phyloP scores from a whole-genome alignment of 495 filamentous ascomycete genomes.

The Annulohypoxylon moriforme region DNA sequence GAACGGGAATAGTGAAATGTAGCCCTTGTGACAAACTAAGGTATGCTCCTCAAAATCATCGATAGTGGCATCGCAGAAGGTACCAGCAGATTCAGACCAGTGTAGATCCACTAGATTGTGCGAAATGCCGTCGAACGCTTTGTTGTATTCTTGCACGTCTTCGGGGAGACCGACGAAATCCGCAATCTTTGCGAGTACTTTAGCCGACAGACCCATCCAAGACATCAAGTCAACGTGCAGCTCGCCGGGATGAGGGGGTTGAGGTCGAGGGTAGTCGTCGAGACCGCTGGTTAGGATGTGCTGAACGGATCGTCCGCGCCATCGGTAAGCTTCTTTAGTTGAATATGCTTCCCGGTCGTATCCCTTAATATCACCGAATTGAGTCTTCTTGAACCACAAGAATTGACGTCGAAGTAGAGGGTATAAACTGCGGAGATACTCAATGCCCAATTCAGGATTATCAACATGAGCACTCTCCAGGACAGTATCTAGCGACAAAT shows the following conservation, averaged over 20 bases:
- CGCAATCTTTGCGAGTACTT: constrained; percentile 81
- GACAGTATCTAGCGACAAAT: constrained; percentile 48
- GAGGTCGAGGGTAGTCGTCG: constrained; percentile 94
- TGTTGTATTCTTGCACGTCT: constrained; percentile 77
- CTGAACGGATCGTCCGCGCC: constrained; percentile 87
- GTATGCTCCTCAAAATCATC: constrained; percentile 93
- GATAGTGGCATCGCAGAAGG: constrained; percentile 94
- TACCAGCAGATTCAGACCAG: constrained; percentile 81
- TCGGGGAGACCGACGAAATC: constrained; percentile 74
- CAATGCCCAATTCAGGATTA: constrained; percentile 72
- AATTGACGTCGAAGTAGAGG: constrained; percentile 93
- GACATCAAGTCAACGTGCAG: constrained; percentile 94
- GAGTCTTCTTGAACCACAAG: constrained; percentile 92
- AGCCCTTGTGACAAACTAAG: constrained; percentile 95
- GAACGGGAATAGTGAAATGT: constrained; percentile 95
- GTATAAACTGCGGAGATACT: constrained; percentile 84
- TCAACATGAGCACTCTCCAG: constrained; percentile 70
- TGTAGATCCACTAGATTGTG: constrained; percentile 94
- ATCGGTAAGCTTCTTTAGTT: constrained; percentile 90
- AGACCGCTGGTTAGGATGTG: constrained; percentile 94
- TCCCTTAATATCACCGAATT: constrained; percentile 86
- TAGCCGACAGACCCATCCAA: constrained; percentile 96
- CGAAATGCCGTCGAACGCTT: constrained; percentile 79
- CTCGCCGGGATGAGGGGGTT: constrained; percentile 98
- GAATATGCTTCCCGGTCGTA: constrained; percentile 92